These are phyloP conservation scores for Tilletia indica DNA, from an alignment of 1,284 basidiomycete species.

Conservation along the genomic window DNA sequence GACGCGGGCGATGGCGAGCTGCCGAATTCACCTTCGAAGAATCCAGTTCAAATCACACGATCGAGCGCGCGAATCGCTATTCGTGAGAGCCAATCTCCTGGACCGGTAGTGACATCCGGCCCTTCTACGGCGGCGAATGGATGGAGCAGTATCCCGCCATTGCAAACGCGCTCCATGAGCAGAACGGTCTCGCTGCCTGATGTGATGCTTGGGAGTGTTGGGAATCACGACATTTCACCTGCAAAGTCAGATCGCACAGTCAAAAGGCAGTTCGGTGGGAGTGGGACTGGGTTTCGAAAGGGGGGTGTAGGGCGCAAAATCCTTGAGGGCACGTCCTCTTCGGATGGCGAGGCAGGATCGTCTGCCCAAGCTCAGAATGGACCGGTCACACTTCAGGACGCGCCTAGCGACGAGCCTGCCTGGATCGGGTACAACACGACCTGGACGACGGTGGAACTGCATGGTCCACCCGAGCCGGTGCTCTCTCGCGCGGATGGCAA, in stretches of 20 bases:
- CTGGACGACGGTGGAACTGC: slow-evolving; percentile 10
- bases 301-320: no score
- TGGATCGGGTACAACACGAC: slow-evolving; percentile 13
- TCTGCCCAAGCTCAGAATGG: neutral
- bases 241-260: no score
- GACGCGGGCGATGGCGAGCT: neutral
- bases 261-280: no score
- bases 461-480: neutral
- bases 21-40: neutral
- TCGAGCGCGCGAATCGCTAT: neutral
- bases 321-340: no score
- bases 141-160: no score
- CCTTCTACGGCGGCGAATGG: no score
- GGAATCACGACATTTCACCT: no score
- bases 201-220: no score
- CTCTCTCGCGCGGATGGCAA: neutral
- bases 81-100: neutral
- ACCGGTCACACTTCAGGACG: neutral
- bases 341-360: neutral
- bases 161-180: no score
- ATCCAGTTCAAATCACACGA: neutral
- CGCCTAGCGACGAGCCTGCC: slow-evolving; percentile 2
- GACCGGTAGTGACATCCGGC: neutral
- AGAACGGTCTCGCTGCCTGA: no score
- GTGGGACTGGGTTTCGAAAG: no score